Evolutionary conservation across 306 rosid genomes (phyloP).

Genomic region (Vicia faba): DNA sequence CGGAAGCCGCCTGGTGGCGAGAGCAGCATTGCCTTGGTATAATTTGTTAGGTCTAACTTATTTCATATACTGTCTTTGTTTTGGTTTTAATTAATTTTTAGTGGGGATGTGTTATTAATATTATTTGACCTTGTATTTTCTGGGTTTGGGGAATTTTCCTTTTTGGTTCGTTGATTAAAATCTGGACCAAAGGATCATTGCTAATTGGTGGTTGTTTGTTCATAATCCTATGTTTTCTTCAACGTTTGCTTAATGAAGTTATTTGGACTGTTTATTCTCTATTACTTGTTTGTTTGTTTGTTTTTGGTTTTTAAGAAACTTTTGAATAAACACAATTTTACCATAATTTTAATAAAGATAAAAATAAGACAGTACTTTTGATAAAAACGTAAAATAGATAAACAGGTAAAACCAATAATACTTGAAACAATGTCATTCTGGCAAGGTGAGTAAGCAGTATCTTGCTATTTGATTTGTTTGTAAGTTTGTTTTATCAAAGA

Average conservation of each 20-base stretch:
- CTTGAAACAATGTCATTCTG: not conserved
- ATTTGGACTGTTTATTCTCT: constrained; percentile 56
- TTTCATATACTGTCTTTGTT: constrained; percentile 53
- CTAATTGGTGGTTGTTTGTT: constrained; percentile 93
- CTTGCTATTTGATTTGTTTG: not conserved
- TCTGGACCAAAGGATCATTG: constrained; percentile 60
- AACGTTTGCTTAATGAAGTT: constrained; percentile 57
- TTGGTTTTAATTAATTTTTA: constrained; percentile 49
- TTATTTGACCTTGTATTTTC: constrained; percentile 70
- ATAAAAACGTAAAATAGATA: not conserved
- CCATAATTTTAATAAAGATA: not conserved
- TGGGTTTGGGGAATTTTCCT: constrained; percentile 70
- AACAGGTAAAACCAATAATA: not conserved
- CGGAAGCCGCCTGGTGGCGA: constrained; percentile 99
- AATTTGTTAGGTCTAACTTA: constrained; percentile 76
- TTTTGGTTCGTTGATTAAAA: constrained; percentile 65
- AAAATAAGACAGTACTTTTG: not conserved
- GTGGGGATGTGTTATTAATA: constrained; percentile 67
- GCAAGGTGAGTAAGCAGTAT: not conserved
- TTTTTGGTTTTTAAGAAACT: no score
- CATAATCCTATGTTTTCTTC: constrained; percentile 57
- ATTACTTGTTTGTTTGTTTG: no score
- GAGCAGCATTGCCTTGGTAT: constrained; percentile 97
- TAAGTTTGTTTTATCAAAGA: not conserved
- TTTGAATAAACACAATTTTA: not conserved